Evolutionary conservation across 306 rosid genomes (phyloP), one percentile per base, ranked within the genome.

Genomic region (Casuarina equisetifolia): DNA sequence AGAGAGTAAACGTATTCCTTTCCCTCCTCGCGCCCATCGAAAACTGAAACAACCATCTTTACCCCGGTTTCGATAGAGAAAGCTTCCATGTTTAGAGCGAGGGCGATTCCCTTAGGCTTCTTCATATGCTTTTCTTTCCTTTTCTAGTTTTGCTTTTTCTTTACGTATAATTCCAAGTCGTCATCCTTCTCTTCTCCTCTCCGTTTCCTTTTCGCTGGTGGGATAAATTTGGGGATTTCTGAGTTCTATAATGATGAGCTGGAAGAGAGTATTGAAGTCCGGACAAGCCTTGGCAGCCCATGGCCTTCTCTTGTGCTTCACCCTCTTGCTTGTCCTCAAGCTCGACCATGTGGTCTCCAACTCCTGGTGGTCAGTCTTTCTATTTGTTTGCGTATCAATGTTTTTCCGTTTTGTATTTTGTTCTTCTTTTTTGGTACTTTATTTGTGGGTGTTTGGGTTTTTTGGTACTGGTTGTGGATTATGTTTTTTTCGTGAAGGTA

Each of bases 181-280:
- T 16, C 2, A 76, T 32, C 62, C 11, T 69, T 2, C 4, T 25
- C 55, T 3, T 15, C 35, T 51, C 20, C 10, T 73, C 38, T 17
- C 44, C 9, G 57, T 36, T 19, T 3, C 35, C 39, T 58, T 78
- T 52, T 71, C 38, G n/a, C 52, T 76, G 48, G 44, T 77, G 43
- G 62, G 61, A 46, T 48, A 19, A 66, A 3, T 13, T 64, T 59
- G 59, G 52, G 55, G 2, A 52, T 72, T 35, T 1, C 35, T 20
- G 20, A 51, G 61, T 4, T 42, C 46, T 69, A 38, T 62, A 54
- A 62, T 76, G 81, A 92, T 85, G 98, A 91, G 85, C 83, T 96
- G 99, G 99, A 84, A 93, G 70, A 93, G 97, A 76, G 98, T 96
- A 7, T 91, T 96, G 93, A 91, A 87, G 80, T 91, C 99, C 50